Evolutionary conservation across 441 rosid genomes (phyloP).

Genomic region (Biscutella laevigata): DNA sequence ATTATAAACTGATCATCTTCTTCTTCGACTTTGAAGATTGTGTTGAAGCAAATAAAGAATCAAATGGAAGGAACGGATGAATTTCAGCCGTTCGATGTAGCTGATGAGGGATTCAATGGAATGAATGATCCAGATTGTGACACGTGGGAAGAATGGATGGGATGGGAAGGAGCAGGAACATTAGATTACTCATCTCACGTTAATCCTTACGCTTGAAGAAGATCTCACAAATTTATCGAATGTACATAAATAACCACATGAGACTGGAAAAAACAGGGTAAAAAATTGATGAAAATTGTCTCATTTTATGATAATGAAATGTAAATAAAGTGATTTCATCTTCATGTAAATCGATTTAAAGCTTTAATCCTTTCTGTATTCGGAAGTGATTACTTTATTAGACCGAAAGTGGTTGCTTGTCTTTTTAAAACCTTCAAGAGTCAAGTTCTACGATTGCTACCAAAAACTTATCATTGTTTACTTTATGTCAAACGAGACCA

Average conservation of each 20-base stretch:
- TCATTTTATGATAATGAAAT: constrained; percentile 3
- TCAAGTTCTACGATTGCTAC: background rate
- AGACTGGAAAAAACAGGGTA: background rate
- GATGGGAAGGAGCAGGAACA: constrained; percentile 94
- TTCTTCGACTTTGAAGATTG: constrained; percentile 29
- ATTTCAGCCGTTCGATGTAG: constrained; percentile 30
- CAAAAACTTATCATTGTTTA: too few relatives aligned
- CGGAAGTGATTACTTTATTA: background rate
- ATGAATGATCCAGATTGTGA: constrained; percentile 63
- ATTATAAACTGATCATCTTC: background rate
- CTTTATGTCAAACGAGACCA: background rate
- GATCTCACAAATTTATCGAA: background rate
- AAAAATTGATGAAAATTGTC: constrained; percentile 5
- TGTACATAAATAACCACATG: constrained; percentile 16
- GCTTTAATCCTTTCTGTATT: constrained; percentile 1
- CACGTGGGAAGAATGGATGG: constrained; percentile 97
- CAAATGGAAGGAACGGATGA: constrained; percentile 30
- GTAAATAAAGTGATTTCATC: background rate
- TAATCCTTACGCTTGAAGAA: constrained; percentile 60
- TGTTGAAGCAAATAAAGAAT: constrained; percentile 46
- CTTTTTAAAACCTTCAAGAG: background rate
- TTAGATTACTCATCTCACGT: constrained; percentile 70
- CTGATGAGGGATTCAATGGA: constrained; percentile 44
- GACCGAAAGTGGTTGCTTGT: background rate
- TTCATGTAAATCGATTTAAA: background rate